Base-by-base conservation (phyloP, 192 early-diverging fungal species). In the Obelidium mucronatum region DNA sequence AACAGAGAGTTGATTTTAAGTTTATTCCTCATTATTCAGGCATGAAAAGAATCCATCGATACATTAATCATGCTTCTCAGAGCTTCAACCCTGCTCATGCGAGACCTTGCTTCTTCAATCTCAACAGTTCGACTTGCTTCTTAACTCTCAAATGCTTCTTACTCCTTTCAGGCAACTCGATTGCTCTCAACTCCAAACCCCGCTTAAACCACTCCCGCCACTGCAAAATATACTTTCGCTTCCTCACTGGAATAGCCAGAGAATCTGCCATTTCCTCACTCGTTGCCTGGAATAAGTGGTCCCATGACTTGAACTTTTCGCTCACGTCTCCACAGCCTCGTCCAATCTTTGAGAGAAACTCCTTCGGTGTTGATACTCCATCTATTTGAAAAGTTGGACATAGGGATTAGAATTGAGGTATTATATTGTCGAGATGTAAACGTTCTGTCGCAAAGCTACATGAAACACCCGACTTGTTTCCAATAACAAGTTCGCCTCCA, bases 241-340 rank as follows among this genome's bases (percentile, higher is more conserved):
- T 76, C 17, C 39, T 54, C 15, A 61, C 55, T 36, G 84, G 82
- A n/a, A 87, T 75, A 13, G 83, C 83, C 65, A 87, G 68, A 6
- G 78, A 53, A 35, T 79, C 75, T 33, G 80, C 76, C 83, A 87
- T 84, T 54, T 81, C 70, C n/a, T 76, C 36, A 2, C 74, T 36
- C 2, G 82, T 76, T 35, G 79, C 78, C 19, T 78, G 81, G 56
- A 87, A 83, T 13, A 87, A 76, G 28, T 82, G 79, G 39, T 84
- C 81, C 86, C 82, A 84, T 44, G 52, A 44, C 51, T 76, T 81
- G 74, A 87, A 87, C 53, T 87, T 87, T 60, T 81, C 81, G 30
- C 78, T 78, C 52, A 79, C 61, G n/a, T 69, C 51, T 1, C 54
- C 81, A 48, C 73, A 80, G 2, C 52, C 55, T 33, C 86, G 81